Base-by-base conservation (phyloP, 192 early-diverging fungal species). In the Funneliformis geosporum region DNA sequence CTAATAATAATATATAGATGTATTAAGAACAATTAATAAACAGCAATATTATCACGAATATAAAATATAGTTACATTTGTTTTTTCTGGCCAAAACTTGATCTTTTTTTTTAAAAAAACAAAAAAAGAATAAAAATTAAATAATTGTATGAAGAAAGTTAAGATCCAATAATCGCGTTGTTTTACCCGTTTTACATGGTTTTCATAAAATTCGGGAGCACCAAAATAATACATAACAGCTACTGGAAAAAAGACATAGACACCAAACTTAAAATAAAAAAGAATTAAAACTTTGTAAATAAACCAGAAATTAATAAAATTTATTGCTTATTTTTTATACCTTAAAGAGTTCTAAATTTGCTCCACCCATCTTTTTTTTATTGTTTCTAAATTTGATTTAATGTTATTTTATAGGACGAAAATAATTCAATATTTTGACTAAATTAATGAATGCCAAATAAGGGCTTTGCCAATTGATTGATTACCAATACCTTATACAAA, bases 201-300 rank as follows among this genome's bases (percentile, higher is more conserved):
- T 6, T 88, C 81, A 78, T 87, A 88, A 75, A 88, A 88, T 23
- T 76, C 69, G 42, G 87, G 87, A 33, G 82, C 84, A 42, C 87
- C 87, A 76, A 88, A 85, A 50, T 88, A 88, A 27, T 84, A 70
- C 87, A 88, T 88, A 23, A 80, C 71, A 33, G 79, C 86, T 23
- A 88, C 80, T 44, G 87, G 87, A 69, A 88, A 88, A 43, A 88
- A 87, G 9, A 88, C 79, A 81, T 88, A 88, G 6, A 88, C 71
- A 33, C 87, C 82, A 82, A 88, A 88, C 87, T 88, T 44, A 4
- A 55, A 27, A n/a, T 33, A 55, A 61, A 38, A 76, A 73, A 70
- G n/a, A 64, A 8, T 76, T 68, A 23, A 59, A 67, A 46, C n/a
- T 23, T 47, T 27, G 25, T 12, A 8, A 23, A 50, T 44, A 23